Evolutionary conservation across 352 stramenopile genomes (phyloP).

Genomic region (Globisporangium okanoganense): DNA sequence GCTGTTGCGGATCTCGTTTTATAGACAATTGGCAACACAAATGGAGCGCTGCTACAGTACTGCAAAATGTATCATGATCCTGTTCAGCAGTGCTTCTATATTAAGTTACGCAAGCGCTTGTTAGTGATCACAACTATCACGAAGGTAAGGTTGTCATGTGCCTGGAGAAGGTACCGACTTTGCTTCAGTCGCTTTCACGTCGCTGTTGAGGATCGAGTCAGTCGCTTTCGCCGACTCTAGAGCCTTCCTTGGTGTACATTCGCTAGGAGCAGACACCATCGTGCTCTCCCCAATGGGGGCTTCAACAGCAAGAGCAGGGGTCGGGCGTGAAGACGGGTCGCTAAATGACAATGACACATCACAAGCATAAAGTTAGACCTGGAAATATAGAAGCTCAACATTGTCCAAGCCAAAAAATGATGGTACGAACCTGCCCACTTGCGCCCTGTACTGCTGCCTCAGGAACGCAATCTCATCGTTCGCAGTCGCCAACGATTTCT

Average conservation of each 20-base stretch:
- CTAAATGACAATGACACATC: conserved; percentile 17
- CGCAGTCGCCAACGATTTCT: conserved; percentile 31
- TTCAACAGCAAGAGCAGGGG: not conserved
- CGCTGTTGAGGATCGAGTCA: conserved; percentile 40
- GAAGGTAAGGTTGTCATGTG: not conserved
- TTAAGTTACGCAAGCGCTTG: not conserved
- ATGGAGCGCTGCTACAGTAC: not conserved
- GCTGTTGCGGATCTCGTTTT: too few relatives aligned
- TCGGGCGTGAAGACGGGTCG: conserved; percentile 28
- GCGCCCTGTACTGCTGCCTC: conserved; percentile 39
- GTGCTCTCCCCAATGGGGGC: conserved; percentile 2
- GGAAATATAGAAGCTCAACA: too few relatives aligned
- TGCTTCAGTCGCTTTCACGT: not conserved
- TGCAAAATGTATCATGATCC: too few relatives aligned
- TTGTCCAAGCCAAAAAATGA: not conserved
- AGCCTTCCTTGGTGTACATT: conserved; percentile 51
- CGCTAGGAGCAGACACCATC: conserved; percentile 12
- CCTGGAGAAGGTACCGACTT: not conserved
- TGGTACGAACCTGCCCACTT: conserved; percentile 43
- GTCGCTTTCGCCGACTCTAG: conserved; percentile 45
- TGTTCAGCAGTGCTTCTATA: not conserved
- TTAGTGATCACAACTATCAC: too few relatives aligned
- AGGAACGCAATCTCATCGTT: conserved; percentile 49
- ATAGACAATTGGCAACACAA: too few relatives aligned
- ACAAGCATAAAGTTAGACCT: not conserved